Base-by-base conservation (phyloP, 306 rosid species). In the Ziziphus jujuba region DNA sequence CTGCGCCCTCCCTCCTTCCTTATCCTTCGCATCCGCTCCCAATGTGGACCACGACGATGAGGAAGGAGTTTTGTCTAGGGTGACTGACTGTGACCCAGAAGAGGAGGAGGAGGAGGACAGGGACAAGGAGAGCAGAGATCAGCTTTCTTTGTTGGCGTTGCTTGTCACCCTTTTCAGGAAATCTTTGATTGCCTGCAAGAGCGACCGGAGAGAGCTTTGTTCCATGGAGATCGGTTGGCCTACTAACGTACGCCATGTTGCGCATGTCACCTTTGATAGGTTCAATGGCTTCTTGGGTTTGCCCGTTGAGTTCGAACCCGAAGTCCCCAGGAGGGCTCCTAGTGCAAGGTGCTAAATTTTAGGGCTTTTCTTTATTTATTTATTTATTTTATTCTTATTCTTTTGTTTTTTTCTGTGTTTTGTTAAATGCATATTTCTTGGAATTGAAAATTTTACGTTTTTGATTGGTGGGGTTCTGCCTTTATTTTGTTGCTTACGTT, bases 271-370 rank as follows among this genome's bases (percentile, higher is more conserved):
- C 56, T 93, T 90, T 61, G 98, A 92, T 49, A 73, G 96, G 72
- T 92, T 90, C 79, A 84, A 86, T 79, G 98, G 98, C 21, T 93
- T 93, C 90, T 81, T 90, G 81, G 98, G 98, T 64, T 74, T 93
- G 82, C 98, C 98, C 5, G 97, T 65, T 55, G 98, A 90, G 81
- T 84, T 93, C 40, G 93, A 92, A 60, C 97, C 91, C 45, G 93
- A 90, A 66, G 85, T 88, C 2, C 90, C 97, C 59, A 72, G 89
- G 66, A 86, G 90, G 66, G 87, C 96, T 77, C 98, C 98, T n/a
- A 93, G 98, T 76, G 98, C 98, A 23, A 93, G 98, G 98, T 89
- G 71, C 63, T 24, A 55, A 68, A 35, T 21, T n/a, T 7, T 8
- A 4, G 19, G 56, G 5, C 3, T 45, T 11, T 35, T 22, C 2